Conservation (phyloP, 257 asterid genomes). For the Nicotiana obtusifolia region DNA sequence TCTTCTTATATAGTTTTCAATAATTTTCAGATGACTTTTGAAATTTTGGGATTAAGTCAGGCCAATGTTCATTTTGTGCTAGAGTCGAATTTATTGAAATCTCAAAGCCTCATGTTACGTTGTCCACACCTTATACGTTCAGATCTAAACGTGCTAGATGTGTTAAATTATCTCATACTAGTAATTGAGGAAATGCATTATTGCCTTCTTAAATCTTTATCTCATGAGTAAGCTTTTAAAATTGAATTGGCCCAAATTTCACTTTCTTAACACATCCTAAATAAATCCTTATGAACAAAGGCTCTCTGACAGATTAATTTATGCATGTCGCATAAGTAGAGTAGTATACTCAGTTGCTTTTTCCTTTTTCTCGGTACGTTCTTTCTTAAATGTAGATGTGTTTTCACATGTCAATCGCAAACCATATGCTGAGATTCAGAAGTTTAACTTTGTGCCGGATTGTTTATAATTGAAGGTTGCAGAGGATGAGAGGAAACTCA, state of each 20-base stretch:
- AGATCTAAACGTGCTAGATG: not conserved
- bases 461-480: constrained; percentile 18
- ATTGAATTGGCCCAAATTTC: not conserved
- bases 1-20: too few relatives aligned
- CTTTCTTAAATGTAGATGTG: not conserved
- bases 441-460: not conserved
- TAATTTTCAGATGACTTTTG: too few relatives aligned
- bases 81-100: too few relatives aligned
- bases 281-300: not conserved
- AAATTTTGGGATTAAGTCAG: too few relatives aligned
- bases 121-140: too few relatives aligned
- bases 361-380: not conserved
- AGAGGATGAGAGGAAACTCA: constrained; percentile 37
- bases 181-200: not conserved
- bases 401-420: not conserved
- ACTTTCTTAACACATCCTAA: not conserved
- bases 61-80: too few relatives aligned
- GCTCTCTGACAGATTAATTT: not conserved
- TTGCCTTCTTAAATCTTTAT: not conserved
- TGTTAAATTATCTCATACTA: not conserved
- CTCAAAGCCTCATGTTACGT: too few relatives aligned
- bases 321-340: not conserved
- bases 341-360: not conserved
- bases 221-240: not conserved
- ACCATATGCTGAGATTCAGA: not conserved